Conservation (phyloP, 768 basidiomycete species). For the Suillus placidus region DNA sequence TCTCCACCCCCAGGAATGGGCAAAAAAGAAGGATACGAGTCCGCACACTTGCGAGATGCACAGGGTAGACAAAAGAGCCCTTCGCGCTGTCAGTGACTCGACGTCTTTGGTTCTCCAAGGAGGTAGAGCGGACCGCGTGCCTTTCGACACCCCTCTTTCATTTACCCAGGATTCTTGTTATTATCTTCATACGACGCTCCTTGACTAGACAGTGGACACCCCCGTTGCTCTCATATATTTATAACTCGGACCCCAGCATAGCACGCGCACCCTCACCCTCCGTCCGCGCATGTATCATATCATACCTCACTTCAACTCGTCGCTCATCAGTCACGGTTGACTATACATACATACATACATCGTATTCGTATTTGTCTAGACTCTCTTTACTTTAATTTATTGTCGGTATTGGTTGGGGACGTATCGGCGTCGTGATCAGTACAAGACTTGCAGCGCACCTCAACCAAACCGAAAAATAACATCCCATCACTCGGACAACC, state of each 20-base stretch:
- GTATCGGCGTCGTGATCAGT: too few relatives aligned
- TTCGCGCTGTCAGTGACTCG: not conserved
- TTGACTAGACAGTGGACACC: not conserved
- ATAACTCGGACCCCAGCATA: not conserved
- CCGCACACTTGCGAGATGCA: not conserved
- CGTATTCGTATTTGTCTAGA: not conserved
- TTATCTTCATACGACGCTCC: too few relatives aligned
- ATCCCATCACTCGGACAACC: not conserved
- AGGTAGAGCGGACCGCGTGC: not conserved
- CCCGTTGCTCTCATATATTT: not conserved
- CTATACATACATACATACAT: not conserved
- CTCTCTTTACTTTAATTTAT: not conserved
- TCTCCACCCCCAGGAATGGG: not conserved
- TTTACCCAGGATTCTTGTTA: too few relatives aligned
- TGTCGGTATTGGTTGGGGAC: too few relatives aligned
- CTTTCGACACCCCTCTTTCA: too few relatives aligned
- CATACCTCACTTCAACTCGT: constrained; percentile 1
- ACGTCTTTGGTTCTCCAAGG: not conserved
- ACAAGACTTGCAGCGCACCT: not conserved
- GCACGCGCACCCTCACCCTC: too few relatives aligned
- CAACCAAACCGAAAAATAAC: not conserved
- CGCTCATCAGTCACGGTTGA: not conserved
- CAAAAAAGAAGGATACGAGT: not conserved
- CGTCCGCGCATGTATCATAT: constrained; percentile 5
- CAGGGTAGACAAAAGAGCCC: not conserved